Conservation (phyloP, 306 rosid genomes). For the Comarum palustre region DNA sequence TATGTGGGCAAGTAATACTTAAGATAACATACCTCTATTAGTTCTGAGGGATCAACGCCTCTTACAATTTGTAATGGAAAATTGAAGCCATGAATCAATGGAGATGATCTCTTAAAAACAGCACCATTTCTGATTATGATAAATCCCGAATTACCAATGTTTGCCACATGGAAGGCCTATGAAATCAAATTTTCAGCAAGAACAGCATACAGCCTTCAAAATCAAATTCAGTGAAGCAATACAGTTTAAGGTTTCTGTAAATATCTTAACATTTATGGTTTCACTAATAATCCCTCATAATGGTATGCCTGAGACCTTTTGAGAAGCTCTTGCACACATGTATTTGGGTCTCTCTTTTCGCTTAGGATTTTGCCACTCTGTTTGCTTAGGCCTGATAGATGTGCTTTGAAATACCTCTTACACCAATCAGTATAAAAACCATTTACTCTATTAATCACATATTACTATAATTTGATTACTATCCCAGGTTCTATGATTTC, state of each 20-base stretch:
- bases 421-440: background rate
- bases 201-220: constrained; percentile 21
- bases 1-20: background rate
- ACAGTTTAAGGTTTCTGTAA: background rate
- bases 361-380: background rate
- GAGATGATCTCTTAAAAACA: constrained; percentile 49
- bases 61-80: constrained; percentile 50
- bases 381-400: background rate
- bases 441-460: background rate
- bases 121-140: constrained; percentile 57
- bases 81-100: constrained; percentile 58
- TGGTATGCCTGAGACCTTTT: background rate
- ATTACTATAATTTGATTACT: background rate
- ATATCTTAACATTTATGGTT: background rate
- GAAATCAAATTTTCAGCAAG: constrained; percentile 16
- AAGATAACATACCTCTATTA: constrained; percentile 46
- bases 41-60: constrained; percentile 49
- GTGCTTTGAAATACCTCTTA: background rate
- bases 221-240: background rate
- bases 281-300: background rate
- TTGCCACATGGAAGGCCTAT: constrained; percentile 70
- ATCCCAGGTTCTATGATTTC: background rate
- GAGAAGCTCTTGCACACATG: background rate
- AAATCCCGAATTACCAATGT: constrained; percentile 70
- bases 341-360: background rate